Percentiles rank a stretch among this genome's conserved stretches.
These are phyloP conservation scores for Backusella liffmaniae DNA, from an alignment of 192 early-diverging fungal species.

Conservation along the genomic window DNA sequence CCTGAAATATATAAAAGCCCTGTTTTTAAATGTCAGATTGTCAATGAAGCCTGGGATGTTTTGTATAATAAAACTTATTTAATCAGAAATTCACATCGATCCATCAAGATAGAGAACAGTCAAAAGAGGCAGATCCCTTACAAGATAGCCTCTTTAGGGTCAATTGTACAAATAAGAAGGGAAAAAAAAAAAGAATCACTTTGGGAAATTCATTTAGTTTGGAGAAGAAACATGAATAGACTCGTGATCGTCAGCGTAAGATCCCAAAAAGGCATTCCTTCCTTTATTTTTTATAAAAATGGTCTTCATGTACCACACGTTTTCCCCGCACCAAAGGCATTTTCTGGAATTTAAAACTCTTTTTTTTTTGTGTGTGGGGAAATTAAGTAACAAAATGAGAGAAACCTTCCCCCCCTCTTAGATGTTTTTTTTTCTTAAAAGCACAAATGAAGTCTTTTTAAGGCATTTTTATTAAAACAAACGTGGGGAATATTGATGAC, in stretches of 20 bases:
- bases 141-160: background rate
- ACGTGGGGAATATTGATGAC: slow-evolving; percentile 5
- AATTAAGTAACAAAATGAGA: background rate
- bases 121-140: background rate
- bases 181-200: background rate
- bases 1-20: background rate
- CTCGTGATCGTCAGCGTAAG: background rate
- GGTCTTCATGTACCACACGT: background rate
- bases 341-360: background rate
- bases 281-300: background rate
- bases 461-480: background rate
- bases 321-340: background rate
- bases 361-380: background rate
- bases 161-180: background rate
- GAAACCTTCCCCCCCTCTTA: background rate
- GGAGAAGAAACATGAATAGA: background rate
- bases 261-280: background rate
- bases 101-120: background rate
- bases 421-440: background rate
- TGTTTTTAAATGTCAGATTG: background rate
- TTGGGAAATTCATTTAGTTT: background rate
- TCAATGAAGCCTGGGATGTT: background rate
- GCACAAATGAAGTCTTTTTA: background rate
- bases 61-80: slow-evolving; percentile 10
- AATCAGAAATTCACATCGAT: background rate